Conservation (phyloP, 2,329 filamentous ascomycete species). For the Monosporascus sp. region DNA sequence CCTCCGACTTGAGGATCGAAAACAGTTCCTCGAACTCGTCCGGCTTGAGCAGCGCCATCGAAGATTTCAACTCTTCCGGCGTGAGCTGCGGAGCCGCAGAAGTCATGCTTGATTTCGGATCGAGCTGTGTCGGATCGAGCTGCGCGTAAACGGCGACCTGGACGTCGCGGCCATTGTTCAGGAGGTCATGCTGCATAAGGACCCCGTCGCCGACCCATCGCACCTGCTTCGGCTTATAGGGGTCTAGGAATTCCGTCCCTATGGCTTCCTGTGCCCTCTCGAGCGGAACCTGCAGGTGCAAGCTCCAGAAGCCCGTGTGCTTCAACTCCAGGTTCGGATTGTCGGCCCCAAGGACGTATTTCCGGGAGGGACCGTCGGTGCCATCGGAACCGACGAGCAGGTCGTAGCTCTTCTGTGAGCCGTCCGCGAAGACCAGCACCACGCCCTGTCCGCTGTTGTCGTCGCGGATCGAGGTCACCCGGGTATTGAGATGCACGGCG, state of each 20-base stretch:
- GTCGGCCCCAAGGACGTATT: constrained; percentile 18
- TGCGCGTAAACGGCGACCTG: constrained; percentile 18
- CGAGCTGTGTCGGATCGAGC: neutral
- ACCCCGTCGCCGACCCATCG: constrained; percentile 25
- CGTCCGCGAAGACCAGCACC: constrained; percentile 20
- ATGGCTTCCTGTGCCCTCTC: constrained; percentile 19
- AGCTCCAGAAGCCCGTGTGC: constrained; percentile 22
- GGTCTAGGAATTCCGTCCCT: constrained; percentile 21
- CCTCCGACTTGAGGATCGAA: constrained; percentile 11
- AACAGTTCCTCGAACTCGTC: constrained; percentile 27
- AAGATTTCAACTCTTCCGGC: constrained; percentile 1
- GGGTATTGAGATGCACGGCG: constrained; percentile 21
- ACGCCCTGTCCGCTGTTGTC: constrained; percentile 10
- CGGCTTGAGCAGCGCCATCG: constrained; percentile 25
- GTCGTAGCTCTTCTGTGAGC: constrained; percentile 24
- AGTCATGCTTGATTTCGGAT: no score
- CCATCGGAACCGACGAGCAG: constrained; percentile 25
- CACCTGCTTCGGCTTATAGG: constrained; percentile 16
- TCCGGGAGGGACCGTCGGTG: constrained; percentile 16
- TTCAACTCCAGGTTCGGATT: constrained; percentile 14
- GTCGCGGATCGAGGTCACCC: constrained; percentile 18
- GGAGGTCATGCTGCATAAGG: constrained; percentile 18
- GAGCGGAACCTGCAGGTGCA: constrained; percentile 22
- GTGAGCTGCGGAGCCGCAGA: no score
- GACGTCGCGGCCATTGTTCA: constrained; percentile 22